phyloP scores from a whole-genome alignment of 257 asterid species.

The Datura wrightii region DNA sequence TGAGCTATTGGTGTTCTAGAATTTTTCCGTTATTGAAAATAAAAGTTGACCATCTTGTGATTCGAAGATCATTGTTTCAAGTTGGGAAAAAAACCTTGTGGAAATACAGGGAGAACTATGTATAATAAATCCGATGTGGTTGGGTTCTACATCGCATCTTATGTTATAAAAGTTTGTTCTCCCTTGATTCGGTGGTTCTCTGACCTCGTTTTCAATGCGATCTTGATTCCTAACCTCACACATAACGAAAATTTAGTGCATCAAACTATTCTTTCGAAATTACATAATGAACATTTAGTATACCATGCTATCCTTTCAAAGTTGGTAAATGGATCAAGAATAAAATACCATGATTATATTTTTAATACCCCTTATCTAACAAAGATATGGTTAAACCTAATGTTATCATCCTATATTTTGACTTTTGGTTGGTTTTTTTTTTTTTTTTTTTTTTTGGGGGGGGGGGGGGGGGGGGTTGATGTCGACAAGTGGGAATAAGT shows the following conservation, averaged over 20 bases:
- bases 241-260: neutral
- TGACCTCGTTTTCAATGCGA: neutral
- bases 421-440: neutral
- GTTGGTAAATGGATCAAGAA: neutral
- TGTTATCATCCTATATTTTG: neutral
- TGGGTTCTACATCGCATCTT: no score
- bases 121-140: neutral
- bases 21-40: neutral
- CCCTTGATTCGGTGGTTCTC: no score
- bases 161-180: no score
- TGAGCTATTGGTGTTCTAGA: neutral
- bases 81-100: neutral
- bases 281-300: neutral
- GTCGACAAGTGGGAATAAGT: neutral
- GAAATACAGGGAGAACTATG: neutral
- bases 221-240: neutral
- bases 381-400: neutral
- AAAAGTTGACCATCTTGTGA: neutral
- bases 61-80: neutral
- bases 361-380: neutral
- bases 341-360: neutral
- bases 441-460: neutral
- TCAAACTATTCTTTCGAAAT: no score
- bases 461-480: neutral
- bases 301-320: neutral